phyloP scores from a whole-genome alignment of 306 rosid species.

The Oxytropis ochrocephala region DNA sequence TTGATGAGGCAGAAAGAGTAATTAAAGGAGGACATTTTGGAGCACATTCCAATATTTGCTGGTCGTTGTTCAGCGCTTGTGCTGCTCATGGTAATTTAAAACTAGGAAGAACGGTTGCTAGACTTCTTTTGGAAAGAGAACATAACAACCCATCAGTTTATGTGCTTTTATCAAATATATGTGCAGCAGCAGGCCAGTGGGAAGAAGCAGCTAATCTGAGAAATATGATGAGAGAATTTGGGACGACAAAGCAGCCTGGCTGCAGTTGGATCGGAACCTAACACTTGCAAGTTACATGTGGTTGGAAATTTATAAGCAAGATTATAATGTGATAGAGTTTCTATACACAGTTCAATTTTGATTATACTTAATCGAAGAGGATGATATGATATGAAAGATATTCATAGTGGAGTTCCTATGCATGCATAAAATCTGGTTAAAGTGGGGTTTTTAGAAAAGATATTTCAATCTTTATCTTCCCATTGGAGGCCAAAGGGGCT shows the following conservation, averaged over 20 bases:
- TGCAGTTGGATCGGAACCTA: conserved; percentile 61
- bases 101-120: conserved; percentile 56
- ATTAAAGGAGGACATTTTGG: conserved; percentile 40
- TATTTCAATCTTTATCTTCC: conserved; percentile 1
- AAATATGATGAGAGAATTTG: conserved; percentile 37
- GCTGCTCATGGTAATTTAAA: conserved; percentile 67
- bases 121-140: conserved; percentile 55
- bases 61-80: conserved; percentile 84
- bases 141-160: conserved; percentile 55
- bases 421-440: neutral
- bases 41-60: conserved; percentile 57
- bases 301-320: neutral
- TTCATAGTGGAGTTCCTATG: conserved; percentile 6
- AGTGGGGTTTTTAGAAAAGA: neutral
- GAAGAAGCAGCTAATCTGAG: conserved; percentile 68
- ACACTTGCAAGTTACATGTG: conserved; percentile 3
- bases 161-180: conserved; percentile 69
- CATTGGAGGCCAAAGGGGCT: neutral
- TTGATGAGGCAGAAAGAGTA: conserved; percentile 64
- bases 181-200: conserved; percentile 70
- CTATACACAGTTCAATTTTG: conserved; percentile 5
- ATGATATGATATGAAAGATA: neutral
- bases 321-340: neutral
- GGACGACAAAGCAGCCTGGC: conserved; percentile 55
- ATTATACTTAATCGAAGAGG: neutral